Evolutionary conservation across 2,329 filamentous ascomycete species (phyloP).

Genomic region (Alternaria sp.): DNA sequence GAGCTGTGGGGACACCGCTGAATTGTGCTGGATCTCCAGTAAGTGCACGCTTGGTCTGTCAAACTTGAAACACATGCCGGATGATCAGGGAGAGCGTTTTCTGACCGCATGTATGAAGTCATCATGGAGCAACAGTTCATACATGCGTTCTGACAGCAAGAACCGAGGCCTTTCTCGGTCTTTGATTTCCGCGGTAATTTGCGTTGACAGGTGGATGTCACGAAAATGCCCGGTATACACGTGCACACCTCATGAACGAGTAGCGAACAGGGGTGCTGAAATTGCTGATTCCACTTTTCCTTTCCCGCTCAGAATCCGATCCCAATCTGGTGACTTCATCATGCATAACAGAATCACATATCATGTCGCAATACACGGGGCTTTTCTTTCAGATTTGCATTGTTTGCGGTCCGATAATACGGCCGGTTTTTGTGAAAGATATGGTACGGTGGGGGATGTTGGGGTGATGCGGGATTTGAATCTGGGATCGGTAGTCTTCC

Average conservation of each 20-base stretch:
- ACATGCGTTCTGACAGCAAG: not conserved
- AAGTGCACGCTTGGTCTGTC: not conserved
- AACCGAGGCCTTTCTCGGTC: not conserved
- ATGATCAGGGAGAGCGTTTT: slow-evolving; percentile 19
- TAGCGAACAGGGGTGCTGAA: slow-evolving; percentile 9
- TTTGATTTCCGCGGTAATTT: slow-evolving; percentile 2
- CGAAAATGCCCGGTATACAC: not conserved
- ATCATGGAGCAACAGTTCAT: slow-evolving; percentile 2
- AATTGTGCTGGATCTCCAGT: slow-evolving; percentile 10
- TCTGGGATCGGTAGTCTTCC: slow-evolving; percentile 20
- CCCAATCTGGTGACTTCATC: slow-evolving; percentile 1
- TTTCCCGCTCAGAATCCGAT: not conserved
- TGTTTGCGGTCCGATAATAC: not conserved
- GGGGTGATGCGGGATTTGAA: slow-evolving; percentile 12
- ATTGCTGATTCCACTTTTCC: slow-evolving; percentile 16
- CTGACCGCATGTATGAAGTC: slow-evolving; percentile 24
- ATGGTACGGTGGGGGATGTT: slow-evolving; percentile 2
- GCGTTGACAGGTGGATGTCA: not conserved
- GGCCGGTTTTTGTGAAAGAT: not conserved
- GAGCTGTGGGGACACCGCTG: slow-evolving; percentile 4
- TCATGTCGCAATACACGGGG: slow-evolving; percentile 2
- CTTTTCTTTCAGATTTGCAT: slow-evolving; percentile 5
- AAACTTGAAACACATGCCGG: slow-evolving; percentile 22
- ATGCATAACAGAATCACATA: not conserved
- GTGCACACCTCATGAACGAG: not conserved